phyloP scores from a whole-genome alignment of 352 stramenopile species.

The Globisporangium apiculatum region DNA sequence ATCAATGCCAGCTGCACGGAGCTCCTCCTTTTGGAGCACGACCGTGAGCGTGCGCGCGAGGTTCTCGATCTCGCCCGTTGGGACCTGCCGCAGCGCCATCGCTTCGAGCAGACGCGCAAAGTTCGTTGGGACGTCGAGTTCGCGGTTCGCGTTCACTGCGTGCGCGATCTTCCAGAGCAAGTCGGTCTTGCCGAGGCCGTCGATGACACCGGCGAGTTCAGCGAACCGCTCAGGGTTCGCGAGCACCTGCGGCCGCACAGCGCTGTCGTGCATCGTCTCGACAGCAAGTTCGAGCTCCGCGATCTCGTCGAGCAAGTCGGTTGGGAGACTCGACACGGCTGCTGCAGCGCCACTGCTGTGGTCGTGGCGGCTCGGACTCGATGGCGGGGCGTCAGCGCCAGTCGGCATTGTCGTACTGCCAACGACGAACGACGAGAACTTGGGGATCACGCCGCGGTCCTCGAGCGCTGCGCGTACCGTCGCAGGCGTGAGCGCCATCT shows the following conservation, averaged over 20 bases:
- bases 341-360: neutral
- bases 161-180: conserved; percentile 74
- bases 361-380: neutral
- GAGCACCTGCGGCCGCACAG: conserved; percentile 18
- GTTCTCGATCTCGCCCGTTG: conserved; percentile 51
- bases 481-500: conserved; percentile 43
- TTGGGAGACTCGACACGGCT: conserved; percentile 19
- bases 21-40: conserved; percentile 53
- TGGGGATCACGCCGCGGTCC: conserved; percentile 62
- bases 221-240: conserved; percentile 61
- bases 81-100: conserved; percentile 47
- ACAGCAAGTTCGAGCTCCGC: conserved; percentile 40
- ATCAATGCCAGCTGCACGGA: conserved; percentile 28
- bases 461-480: conserved; percentile 59
- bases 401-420: neutral
- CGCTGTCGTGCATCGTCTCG: conserved; percentile 22
- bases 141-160: conserved; percentile 45
- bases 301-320: conserved; percentile 51
- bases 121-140: conserved; percentile 42
- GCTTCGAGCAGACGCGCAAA: conserved; percentile 38
- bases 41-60: conserved; percentile 45
- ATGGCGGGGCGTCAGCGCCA: neutral
- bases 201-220: conserved; percentile 53
- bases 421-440: conserved; percentile 13
- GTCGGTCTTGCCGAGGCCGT: conserved; percentile 60